Evolutionary conservation across 805 yeast species (phyloP).

Genomic region (Ogataea allantospora): DNA sequence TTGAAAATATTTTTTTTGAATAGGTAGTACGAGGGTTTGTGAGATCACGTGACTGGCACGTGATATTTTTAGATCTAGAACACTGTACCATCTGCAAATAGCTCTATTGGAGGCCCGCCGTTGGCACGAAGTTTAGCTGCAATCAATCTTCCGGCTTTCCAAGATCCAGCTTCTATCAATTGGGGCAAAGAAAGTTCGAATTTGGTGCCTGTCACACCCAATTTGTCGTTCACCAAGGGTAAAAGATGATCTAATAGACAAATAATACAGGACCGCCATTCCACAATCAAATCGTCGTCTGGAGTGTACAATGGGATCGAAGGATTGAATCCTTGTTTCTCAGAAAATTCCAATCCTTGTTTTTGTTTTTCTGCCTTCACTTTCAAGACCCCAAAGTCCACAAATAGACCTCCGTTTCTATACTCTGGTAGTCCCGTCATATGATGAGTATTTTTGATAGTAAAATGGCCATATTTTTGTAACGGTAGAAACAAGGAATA

Average conservation of each 20-base stretch:
- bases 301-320: conserved; percentile 51
- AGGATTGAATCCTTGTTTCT: conserved; percentile 27
- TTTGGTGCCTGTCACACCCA: conserved; percentile 33
- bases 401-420: conserved; percentile 63
- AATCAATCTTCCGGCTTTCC: conserved; percentile 64
- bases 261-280: conserved; percentile 64
- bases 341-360: conserved; percentile 39
- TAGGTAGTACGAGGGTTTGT: neutral
- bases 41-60: conserved; percentile 14
- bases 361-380: conserved; percentile 42
- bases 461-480: conserved; percentile 43
- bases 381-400: conserved; percentile 51
- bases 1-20: conserved; percentile 3
- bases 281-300: conserved; percentile 59
- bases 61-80: conserved; percentile 35
- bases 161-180: conserved; percentile 64
- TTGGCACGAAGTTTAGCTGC: conserved; percentile 49
- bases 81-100: conserved; percentile 63
- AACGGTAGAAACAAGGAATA: conserved; percentile 59
- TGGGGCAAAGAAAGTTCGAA: conserved; percentile 49
- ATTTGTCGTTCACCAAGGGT: conserved; percentile 47
- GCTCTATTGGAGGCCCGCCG: conserved; percentile 63
- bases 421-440: conserved; percentile 62
- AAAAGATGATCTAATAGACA: conserved; percentile 54
- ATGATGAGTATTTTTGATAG: conserved; percentile 36